Evolutionary conservation across 2,329 filamentous ascomycete genomes (phyloP), one percentile per base, ranked within the genome.

Genomic region (Sclerotiophoma versabilis): DNA sequence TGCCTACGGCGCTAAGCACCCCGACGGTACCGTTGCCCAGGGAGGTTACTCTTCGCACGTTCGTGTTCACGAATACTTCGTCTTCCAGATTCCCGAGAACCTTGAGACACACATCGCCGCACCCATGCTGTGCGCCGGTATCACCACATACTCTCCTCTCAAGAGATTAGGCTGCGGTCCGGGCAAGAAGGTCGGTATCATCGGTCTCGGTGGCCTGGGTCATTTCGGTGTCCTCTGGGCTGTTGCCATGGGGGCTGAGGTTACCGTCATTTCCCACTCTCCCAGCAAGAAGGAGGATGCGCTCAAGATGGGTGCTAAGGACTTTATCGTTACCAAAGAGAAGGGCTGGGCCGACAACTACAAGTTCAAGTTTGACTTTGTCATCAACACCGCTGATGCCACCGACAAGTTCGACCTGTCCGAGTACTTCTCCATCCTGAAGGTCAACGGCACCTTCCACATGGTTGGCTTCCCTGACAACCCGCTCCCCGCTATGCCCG

Each of bases 61-160:
- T 17, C 83, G 89, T 62, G 85, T 87, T 1, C 89, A 93, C 75
- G 88, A 93, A 76, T 89, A 92, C 79, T 93, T 84, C 68, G 81
- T 81, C 15, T 86, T 86, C 76, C 88, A 89, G 68, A 93, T 96
- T 60, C 92, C 91, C 29, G 90, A 92, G 26, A 84, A 81, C 46
- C 82, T 96, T 38, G 74, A 80, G 59, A 79, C 74, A 54, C 72
- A 73, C 20, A 76, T 87, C 44, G 90, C 87, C 1, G 91, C 90
- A 1, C 90, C 89, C 9, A 92, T 93, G 89, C 83, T 95, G 63
- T 96, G 92, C 75, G 92, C 90, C 33, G 92, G 92, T 59, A 81
- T 96, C 62, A 96, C 92, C 3, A 86, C 87, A 54, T 96, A 87
- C 79, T 89, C 85, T 56, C 91, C 92, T 1, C 81, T 96, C 12